phyloP scores from a whole-genome alignment of 2,329 filamentous ascomycete genomes.

The Curvularia lunata region DNA sequence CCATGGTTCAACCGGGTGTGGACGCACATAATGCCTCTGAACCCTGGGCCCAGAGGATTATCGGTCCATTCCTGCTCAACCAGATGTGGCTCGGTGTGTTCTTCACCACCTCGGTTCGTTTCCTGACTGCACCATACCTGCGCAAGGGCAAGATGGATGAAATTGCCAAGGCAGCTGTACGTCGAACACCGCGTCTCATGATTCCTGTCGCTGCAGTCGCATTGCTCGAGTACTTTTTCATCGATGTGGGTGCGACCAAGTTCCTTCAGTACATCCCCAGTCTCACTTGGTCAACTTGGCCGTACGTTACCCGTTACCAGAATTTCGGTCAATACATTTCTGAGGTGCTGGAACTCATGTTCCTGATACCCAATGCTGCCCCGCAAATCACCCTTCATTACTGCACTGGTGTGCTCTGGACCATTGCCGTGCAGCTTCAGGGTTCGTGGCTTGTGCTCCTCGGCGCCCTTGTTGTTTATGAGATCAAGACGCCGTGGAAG shows the following conservation, averaged over 20 bases:
- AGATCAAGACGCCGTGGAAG: slow-evolving; percentile 56
- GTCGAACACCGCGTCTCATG: slow-evolving; percentile 55
- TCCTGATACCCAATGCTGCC: slow-evolving; percentile 57
- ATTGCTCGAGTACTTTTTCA: slow-evolving; percentile 56
- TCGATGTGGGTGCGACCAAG: slow-evolving; percentile 53
- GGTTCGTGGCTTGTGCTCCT: slow-evolving; percentile 55
- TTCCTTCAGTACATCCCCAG: slow-evolving; percentile 56
- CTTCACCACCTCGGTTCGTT: slow-evolving; percentile 57
- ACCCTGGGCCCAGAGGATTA: slow-evolving; percentile 50
- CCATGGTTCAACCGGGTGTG: slow-evolving; percentile 44
- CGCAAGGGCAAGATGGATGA: slow-evolving; percentile 52
- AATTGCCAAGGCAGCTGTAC: slow-evolving; percentile 54
- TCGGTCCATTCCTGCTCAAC: slow-evolving; percentile 55
- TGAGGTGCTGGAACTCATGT: slow-evolving; percentile 54
- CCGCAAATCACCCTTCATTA: slow-evolving; percentile 58
- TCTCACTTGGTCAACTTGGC: slow-evolving; percentile 57
- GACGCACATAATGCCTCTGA: slow-evolving; percentile 51
- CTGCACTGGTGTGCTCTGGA: slow-evolving; percentile 59
- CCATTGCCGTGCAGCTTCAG: slow-evolving; percentile 58
- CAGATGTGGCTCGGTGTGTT: slow-evolving; percentile 58
- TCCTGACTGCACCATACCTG: slow-evolving; percentile 53
- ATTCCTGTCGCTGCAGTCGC: slow-evolving; percentile 55
- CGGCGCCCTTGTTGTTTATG: slow-evolving; percentile 52
- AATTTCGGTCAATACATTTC: slow-evolving; percentile 55
- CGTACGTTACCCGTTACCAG: slow-evolving; percentile 50